phyloP scores from a whole-genome alignment of 768 basidiomycete species.

The Sarcodon aspratus region DNA sequence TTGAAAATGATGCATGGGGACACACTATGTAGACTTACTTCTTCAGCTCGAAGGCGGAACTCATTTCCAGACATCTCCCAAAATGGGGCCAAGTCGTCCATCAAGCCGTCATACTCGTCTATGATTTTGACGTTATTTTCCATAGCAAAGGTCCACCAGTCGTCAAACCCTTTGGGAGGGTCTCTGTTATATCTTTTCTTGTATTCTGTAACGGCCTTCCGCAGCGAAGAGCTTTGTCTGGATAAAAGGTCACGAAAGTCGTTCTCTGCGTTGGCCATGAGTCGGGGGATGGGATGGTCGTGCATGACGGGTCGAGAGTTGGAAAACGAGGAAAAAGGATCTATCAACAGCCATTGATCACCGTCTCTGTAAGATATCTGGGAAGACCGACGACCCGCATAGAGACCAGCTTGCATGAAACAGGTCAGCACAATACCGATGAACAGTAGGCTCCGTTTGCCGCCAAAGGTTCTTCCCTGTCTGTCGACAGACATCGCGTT shows the following conservation, averaged over 20 bases:
- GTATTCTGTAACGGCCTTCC: constrained; percentile 76
- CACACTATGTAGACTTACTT: constrained; percentile 29
- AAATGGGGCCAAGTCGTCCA: constrained; percentile 76
- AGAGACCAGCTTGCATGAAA: constrained; percentile 23
- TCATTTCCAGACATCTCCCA: constrained; percentile 67
- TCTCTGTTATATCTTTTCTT: constrained; percentile 59
- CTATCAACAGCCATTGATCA: constrained; percentile 8
- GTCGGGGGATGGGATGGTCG: constrained; percentile 74
- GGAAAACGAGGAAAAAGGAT: constrained; percentile 13
- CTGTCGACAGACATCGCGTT: too few species aligned
- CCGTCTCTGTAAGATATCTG: constrained; percentile 8
- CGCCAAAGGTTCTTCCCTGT: too few species aligned
- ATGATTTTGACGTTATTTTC: constrained; percentile 65
- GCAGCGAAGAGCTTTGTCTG: constrained; percentile 71
- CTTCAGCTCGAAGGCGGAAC: constrained; percentile 46
- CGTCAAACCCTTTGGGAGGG: constrained; percentile 87
- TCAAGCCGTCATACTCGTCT: constrained; percentile 84
- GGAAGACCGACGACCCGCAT: constrained; percentile 15
- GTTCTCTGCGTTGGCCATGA: constrained; percentile 79
- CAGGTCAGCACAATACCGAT: too few species aligned
- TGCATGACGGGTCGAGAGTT: constrained; percentile 11
- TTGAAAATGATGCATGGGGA: neutral
- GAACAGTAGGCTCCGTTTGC: too few species aligned
- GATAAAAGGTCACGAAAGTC: constrained; percentile 54
- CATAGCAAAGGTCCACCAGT: constrained; percentile 78